Evolutionary conservation across 352 stramenopile species (phyloP).

Genomic region (Globisporangium splendens): DNA sequence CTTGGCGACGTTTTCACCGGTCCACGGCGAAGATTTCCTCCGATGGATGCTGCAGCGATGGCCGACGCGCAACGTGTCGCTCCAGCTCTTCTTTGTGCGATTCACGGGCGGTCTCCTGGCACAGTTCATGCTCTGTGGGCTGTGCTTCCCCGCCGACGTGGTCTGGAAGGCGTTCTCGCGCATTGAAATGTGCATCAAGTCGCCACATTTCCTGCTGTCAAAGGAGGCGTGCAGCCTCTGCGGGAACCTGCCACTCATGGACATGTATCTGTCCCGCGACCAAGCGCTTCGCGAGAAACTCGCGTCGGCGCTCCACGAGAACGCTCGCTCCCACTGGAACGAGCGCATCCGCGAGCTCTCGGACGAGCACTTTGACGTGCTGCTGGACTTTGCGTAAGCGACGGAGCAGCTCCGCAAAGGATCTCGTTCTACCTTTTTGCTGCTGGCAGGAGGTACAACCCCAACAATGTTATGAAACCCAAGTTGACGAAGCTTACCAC

Average conservation of each 20-base stretch:
- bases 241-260: conserved; percentile 63
- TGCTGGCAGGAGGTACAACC: too few relatives aligned
- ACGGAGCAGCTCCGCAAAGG: too few relatives aligned
- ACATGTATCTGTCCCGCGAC: conserved; percentile 59
- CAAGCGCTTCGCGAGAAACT: conserved; percentile 54
- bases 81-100: conserved; percentile 74
- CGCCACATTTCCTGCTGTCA: conserved; percentile 68
- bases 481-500: too few relatives aligned
- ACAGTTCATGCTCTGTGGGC: conserved; percentile 54
- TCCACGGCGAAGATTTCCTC: conserved; percentile 59
- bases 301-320: conserved; percentile 60
- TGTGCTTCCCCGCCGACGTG: conserved; percentile 46
- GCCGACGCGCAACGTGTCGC: conserved; percentile 65
- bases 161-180: conserved; percentile 48
- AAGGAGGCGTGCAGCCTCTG: conserved; percentile 67
- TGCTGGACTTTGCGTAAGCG: conserved; percentile 69
- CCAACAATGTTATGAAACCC: too few relatives aligned
- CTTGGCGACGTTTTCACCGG: conserved; percentile 54
- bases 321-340: conserved; percentile 69
- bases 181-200: conserved; percentile 51
- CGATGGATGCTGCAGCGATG: conserved; percentile 72
- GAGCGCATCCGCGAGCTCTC: conserved; percentile 70
- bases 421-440: too few relatives aligned
- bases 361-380: conserved; percentile 78
- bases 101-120: conserved; percentile 57